Percentiles rank a stretch among this genome's conserved stretches.
Conservation (phyloP, 306 rosid species). For the Lathyrus sativus region DNA sequence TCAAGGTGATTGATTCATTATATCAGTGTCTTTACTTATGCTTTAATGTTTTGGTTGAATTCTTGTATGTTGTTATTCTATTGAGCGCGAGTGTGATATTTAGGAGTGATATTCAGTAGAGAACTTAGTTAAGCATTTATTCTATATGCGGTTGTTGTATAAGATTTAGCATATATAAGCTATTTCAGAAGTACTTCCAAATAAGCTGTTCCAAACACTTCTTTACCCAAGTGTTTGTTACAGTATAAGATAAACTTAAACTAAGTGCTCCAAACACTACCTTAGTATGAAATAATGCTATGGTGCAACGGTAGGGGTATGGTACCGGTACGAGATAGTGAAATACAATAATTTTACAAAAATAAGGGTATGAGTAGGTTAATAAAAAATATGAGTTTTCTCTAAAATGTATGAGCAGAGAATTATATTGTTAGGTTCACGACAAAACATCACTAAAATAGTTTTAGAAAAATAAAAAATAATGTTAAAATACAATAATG, state of each 20-base stretch:
- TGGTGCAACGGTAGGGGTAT: too few species aligned
- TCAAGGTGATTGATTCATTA: constrained; percentile 83
- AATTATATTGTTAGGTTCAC: too few species aligned
- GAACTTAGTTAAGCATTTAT: not conserved
- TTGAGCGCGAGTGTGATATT: not conserved
- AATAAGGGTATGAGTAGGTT: too few species aligned
- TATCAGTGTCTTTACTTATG: constrained; percentile 1
- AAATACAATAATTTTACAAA: too few species aligned
- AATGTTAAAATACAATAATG: too few species aligned
- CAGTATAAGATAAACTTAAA: not conserved
- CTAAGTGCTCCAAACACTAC: not conserved
- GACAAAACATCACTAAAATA: too few species aligned
- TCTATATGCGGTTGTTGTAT: not conserved
- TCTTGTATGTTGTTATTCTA: not conserved
- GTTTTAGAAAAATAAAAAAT: too few species aligned
- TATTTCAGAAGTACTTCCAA: not conserved
- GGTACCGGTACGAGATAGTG: too few species aligned
- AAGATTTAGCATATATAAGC: not conserved
- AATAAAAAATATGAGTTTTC: too few species aligned
- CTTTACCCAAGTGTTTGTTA: not conserved
- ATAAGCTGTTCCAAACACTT: not conserved
- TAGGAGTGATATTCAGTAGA: not conserved
- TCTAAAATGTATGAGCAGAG: too few species aligned
- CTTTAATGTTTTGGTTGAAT: not conserved
- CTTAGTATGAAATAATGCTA: not conserved